Base-by-base conservation (phyloP, 2,329 filamentous ascomycete genomes). In the Blastomyces gilchristii region DNA sequence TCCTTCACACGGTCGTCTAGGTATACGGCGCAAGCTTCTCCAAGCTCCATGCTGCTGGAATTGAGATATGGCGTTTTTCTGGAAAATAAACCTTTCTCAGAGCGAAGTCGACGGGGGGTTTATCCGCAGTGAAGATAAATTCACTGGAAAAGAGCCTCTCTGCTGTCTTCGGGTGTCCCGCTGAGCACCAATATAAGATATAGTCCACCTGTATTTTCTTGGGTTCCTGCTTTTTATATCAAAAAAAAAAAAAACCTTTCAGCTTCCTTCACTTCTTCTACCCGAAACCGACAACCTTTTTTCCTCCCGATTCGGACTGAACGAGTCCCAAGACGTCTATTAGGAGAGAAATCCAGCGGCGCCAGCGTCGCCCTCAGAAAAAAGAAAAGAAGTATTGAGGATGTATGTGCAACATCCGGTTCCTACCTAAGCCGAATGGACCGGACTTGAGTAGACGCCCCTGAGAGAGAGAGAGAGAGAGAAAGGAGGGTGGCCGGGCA, bases 1-100 rank as follows among this genome's bases (percentile, higher is more conserved):
- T 73, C 73, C 60, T 72, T 71, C 64, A 79, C 76, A 63, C 78
- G 74, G 66, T 77, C 75, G 68, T 80, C 78, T 58, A 80, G 76
- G 64, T 79, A 80, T 65, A 79, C 75, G 61, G 76, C 78, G 64
- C 72, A 73, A 66, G 75, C 78, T 64, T 76, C 75, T 64, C 75
- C 70, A 61, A 72, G 73, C 67, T 78, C 75, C 76, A 77, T 22
- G n/a, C n/a, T 78, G 63, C 61, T 73, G 53, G 41, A 61, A 60
- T 41, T 25, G 8, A 56, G 37, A 34, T 34, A 45, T 34, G 39
- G 28, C 14, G 34, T 22, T 47, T 47, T 18, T 25, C 43, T 41
- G 8, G 28, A 14, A 39, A 39, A 52, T 25, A 22, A 43, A 4
- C 14, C n/a, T 37, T 16, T 18, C 16, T 47, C 22, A 9, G 11